Conservation (phyloP, 2,329 filamentous ascomycete genomes). For the Cladorrhinum sp. region DNA sequence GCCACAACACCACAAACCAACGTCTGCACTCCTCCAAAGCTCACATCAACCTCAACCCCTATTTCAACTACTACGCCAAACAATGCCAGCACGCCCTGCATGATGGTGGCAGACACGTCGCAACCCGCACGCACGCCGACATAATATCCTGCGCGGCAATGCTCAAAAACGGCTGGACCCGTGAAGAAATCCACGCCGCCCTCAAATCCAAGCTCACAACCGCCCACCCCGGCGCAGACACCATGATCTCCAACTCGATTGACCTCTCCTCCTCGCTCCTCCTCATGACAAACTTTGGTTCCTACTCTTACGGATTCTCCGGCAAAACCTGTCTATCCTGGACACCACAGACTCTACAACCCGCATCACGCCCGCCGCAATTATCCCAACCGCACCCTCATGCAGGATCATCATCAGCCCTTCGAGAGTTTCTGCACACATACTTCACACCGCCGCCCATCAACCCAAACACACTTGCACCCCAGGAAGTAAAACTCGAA, state of each 20-base stretch:
- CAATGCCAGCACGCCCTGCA: constrained; percentile 7
- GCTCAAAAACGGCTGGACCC: background rate
- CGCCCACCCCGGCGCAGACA: background rate
- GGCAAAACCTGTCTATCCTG: background rate
- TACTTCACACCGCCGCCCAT: background rate
- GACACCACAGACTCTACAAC: background rate
- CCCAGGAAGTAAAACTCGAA: background rate
- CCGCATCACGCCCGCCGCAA: background rate
- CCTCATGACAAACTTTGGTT: constrained; percentile 5
- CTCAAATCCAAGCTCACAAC: background rate
- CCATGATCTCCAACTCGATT: constrained; percentile 5
- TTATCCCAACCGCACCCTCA: background rate
- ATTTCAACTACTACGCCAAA: constrained; percentile 11
- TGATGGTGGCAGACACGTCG: constrained; percentile 6
- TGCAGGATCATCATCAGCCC: background rate
- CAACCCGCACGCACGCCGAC: constrained; percentile 6
- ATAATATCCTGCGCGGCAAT: background rate
- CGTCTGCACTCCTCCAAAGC: background rate
- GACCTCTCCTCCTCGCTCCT: constrained; percentile 1
- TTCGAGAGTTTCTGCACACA: background rate
- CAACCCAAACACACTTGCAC: background rate
- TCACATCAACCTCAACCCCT: constrained; percentile 2
- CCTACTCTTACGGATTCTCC: background rate
- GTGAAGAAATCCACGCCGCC: background rate
- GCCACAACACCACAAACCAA: background rate